Percentiles rank a stretch among this genome's conserved stretches.
phyloP scores from a whole-genome alignment of 2,329 filamentous ascomycete genomes.

The Ilyonectria sp. region DNA sequence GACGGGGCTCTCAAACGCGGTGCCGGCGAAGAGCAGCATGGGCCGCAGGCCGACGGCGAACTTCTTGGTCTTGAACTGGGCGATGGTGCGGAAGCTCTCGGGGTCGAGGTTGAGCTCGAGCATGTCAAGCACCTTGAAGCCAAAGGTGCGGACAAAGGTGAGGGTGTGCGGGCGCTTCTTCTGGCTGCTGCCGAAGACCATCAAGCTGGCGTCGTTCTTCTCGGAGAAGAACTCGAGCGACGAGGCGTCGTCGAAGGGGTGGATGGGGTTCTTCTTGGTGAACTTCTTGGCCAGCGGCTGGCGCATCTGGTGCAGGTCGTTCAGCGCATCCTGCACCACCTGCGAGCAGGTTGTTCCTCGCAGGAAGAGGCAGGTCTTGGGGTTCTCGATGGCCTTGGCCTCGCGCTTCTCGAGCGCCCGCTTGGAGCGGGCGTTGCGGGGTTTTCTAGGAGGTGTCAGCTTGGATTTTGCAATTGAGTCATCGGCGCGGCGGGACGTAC shows the following conservation, averaged over 20 bases:
- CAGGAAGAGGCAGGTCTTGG: conserved; percentile 91
- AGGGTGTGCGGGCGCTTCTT: conserved; percentile 97
- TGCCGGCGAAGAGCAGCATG: conserved; percentile 91
- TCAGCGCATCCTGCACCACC: conserved; percentile 85
- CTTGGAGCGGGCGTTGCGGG: conserved; percentile 87
- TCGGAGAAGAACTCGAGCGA: conserved; percentile 95
- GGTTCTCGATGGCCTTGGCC: conserved; percentile 90
- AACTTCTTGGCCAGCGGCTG: conserved; percentile 90
- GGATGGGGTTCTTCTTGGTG: conserved; percentile 96
- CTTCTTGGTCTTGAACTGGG: conserved; percentile 83
- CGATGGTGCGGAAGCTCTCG: conserved; percentile 77
- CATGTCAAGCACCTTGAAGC: conserved; percentile 94
- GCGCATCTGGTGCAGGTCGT: conserved; percentile 88
- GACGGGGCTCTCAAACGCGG: conserved; percentile 87
- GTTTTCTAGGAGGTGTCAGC: conserved; percentile 61
- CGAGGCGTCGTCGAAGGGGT: conserved; percentile 91
- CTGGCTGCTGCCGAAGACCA: conserved; percentile 87
- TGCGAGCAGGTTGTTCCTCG: conserved; percentile 89
- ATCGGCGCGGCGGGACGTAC: conserved; percentile 49
- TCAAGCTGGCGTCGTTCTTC: conserved; percentile 93
- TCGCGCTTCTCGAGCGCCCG: conserved; percentile 94
- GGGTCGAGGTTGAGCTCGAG: conserved; percentile 88
- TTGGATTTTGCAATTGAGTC: background rate
- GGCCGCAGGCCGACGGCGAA: conserved; percentile 88
- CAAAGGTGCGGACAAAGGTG: conserved; percentile 86